Base-by-base conservation (phyloP, 1,139 yeast species). In the Scheffersomyces segobiensis region DNA sequence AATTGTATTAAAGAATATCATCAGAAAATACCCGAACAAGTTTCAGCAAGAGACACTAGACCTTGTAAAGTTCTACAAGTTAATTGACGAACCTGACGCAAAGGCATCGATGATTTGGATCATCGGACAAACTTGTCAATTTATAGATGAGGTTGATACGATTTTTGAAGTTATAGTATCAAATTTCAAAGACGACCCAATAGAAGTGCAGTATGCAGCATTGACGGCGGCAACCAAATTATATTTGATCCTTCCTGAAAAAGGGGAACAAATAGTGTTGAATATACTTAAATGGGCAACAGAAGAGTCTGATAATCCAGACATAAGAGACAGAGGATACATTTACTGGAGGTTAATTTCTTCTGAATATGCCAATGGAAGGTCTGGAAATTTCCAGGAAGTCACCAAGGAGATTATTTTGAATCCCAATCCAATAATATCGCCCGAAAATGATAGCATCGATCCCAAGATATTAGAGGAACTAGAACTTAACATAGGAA, bases 311-410 rank as follows among this genome's bases (percentile, higher is more conserved):
- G 87, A 88, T 62, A 81, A 78, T 65, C 97, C 98, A 0, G 98
- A 93, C 72, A 75, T 93, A 18, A 81, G 98, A 62, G 97, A 91
- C 64, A 76, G 97, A 53, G 97, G 96, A 0, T 89, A 79, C 68
- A 87, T 92, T 75, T 93, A 93, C 71, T 91, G 97, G 96, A 80
- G 97, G 57, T 71, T 93, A 39, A 75, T 93, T 8, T 85, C 96
- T 0, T 70, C 87, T 0, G 79, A 79, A 52, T 70, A 76, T 17
- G 69, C 71, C 12, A 64, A 65, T 53, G 67, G 63, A 3, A 54
- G 65, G 3, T 56, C 64, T 55, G 71, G 68, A 3, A 54, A 53
- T 5, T 79, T 79, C 63, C 83, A 79, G 60, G 64, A 79, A 71
- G 59, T 75, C 56, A 76, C 89, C 1, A 83, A 84, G 63, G 79